Conservation (phyloP, 176 grass and related monocot genomes). For the Pontederia crassipes region DNA sequence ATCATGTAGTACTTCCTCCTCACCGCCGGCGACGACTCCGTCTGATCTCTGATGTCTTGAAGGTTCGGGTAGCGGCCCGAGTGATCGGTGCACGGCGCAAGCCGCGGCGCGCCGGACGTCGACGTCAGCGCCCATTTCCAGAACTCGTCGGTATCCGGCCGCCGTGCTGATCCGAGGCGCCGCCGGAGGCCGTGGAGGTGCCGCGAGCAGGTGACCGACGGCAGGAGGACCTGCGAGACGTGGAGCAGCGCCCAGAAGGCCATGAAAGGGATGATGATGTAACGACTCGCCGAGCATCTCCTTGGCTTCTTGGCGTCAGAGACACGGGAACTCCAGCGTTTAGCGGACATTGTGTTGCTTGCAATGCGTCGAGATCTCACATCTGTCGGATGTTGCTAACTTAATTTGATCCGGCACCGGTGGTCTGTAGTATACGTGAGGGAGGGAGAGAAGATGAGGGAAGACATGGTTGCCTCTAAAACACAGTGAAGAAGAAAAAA, state of each 20-base stretch:
- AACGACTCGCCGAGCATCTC: conserved; percentile 19
- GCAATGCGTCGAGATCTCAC: too few relatives aligned
- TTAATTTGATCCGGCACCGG: too few relatives aligned
- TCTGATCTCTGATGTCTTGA: background rate
- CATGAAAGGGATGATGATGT: conserved; percentile 23
- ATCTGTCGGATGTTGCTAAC: too few relatives aligned
- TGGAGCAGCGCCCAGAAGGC: conserved; percentile 25
- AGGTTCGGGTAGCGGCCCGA: background rate
- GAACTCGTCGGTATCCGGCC: conserved; percentile 7
- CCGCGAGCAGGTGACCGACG: conserved; percentile 12
- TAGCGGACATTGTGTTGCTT: too few relatives aligned
- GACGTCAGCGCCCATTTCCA: conserved; percentile 21
- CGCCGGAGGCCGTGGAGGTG: background rate
- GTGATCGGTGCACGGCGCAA: conserved; percentile 23
- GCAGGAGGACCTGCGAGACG: conserved; percentile 26
- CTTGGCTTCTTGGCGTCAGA: conserved; percentile 16
- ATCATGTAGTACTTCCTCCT: conserved; percentile 25
- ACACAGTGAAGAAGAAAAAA: too few relatives aligned
- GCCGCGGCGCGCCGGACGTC: background rate
- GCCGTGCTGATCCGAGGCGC: background rate
- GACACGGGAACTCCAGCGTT: conserved; percentile 3
- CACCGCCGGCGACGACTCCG: background rate
- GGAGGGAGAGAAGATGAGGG: too few relatives aligned
- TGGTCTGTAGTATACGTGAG: too few relatives aligned
- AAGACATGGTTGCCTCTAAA: too few relatives aligned